A percentile compares a stretch with the other conserved stretches of the same genome.
Evolutionary conservation across 2,329 filamentous ascomycete species (phyloP).

Genomic region (Fusarium newnesense): DNA sequence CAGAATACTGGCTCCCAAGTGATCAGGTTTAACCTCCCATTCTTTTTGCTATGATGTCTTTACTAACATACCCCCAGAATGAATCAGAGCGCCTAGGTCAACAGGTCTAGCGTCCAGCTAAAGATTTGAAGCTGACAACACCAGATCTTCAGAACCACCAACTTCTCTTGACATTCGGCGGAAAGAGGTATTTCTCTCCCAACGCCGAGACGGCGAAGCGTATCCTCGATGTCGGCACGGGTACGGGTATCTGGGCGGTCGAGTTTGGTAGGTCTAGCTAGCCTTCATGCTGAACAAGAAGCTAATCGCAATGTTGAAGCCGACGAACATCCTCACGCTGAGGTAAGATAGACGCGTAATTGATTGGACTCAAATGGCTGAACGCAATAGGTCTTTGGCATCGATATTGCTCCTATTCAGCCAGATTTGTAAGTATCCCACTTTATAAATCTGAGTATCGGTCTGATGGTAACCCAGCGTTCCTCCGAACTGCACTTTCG

Average conservation of each 20-base stretch:
- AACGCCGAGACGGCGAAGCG: conserved; percentile 11
- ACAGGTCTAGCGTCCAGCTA: rapidly evolving
- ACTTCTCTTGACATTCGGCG: conserved; percentile 18
- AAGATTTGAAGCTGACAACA: background rate
- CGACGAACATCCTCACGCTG: conserved; percentile 26
- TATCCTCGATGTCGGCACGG: conserved; percentile 26
- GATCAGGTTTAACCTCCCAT: conserved; percentile 1
- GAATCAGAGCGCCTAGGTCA: conserved; percentile 31
- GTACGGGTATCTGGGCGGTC: conserved; percentile 28
- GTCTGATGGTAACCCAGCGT: background rate
- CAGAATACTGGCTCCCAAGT: conserved; percentile 30
- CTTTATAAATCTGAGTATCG: rapidly evolving
- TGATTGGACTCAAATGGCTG: rapidly evolving
- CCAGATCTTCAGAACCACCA: conserved; percentile 34
- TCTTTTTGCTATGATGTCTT: rapidly evolving
- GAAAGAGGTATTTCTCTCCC: conserved; percentile 7
- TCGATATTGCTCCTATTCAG: conserved; percentile 27
- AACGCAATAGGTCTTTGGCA: conserved; percentile 1
- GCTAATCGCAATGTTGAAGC: background rate
- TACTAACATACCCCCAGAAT: background rate
- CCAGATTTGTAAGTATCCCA: background rate
- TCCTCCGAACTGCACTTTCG: conserved; percentile 16
- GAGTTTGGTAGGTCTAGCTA: conserved; percentile 16
- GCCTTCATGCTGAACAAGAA: rapidly evolving
- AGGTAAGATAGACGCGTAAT: background rate